Base-by-base conservation (phyloP, 1,284 basidiomycete species). In the Afroboletus lepidellus region DNA sequence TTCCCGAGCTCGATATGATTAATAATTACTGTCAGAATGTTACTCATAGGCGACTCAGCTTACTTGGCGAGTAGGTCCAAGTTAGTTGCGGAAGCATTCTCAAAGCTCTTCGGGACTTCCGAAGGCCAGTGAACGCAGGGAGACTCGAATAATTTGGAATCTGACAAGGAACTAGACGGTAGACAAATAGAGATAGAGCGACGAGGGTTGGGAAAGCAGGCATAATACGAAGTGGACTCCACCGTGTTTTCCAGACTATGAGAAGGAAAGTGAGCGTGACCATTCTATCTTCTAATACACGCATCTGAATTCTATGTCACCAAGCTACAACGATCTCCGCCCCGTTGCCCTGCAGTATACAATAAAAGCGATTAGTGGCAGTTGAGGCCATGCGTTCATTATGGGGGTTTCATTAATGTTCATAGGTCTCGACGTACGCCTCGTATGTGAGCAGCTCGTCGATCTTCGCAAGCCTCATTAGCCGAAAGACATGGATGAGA, bases 341-440 rank as follows among this genome's bases (percentile, higher is more conserved):
- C 24, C 43, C 36, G 44, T 44, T 21, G 41, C 27, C 44, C 9
- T 42, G 30, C 32, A 46, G 39, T 27, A 41, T 52, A 51, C 24
- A 34, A 36, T 51, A 53, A 15, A 24, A 20, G 23, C 11, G 41
- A 41, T 34, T 23, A 50, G 53, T 59, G 65, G 67, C 69, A 67
- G 68, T 74, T 69, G 68, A 72, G 53, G 71, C 67, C 69, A 55
- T 38, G 32, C 30, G 23, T 50, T 34, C 43, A 21, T 18, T 50
- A 20, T n/a, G 20, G 47, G 21, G 8, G 1, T 51, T 57, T n/a
- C 39, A 44, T 51, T 57, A 74, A 20, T 70, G 65, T 59, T 90
- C 87, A 67, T 84, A 87, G 65, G 80, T 84, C 42, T 78, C 75
- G 72, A 86, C 82, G 78, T 99, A 99, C 16, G 80, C 83, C 51